Conservation (phyloP, 148 eudicot genomes). For the Diospyros lotus region DNA sequence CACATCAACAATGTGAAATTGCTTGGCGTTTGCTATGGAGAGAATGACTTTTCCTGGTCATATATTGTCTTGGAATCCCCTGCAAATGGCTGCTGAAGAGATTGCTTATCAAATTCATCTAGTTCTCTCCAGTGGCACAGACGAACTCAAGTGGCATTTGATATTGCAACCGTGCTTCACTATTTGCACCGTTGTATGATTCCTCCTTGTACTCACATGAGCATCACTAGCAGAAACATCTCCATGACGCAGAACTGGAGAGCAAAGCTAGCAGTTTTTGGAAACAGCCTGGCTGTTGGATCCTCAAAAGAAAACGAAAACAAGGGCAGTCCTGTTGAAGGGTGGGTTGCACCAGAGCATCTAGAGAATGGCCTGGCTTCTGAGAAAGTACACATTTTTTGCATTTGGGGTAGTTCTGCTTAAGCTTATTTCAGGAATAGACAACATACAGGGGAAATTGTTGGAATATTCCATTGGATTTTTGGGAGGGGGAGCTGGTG, state of each 20-base stretch:
- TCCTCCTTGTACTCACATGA: slow-evolving; percentile 27
- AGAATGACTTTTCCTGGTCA: slow-evolving; percentile 24
- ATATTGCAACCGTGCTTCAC: slow-evolving; percentile 43
- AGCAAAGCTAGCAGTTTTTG: slow-evolving; percentile 38
- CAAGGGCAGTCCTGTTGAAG: background rate
- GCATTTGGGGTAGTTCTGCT: slow-evolving; percentile 44
- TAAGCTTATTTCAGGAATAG: slow-evolving; percentile 39
- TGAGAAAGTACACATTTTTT: slow-evolving; percentile 37
- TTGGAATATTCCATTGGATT: slow-evolving; percentile 30
- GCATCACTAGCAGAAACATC: slow-evolving; percentile 26
- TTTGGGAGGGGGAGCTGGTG: slow-evolving; percentile 37
- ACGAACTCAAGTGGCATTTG: slow-evolving; percentile 45
- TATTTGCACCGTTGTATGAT: slow-evolving; percentile 37
- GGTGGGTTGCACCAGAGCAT: slow-evolving; percentile 20
- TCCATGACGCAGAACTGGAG: slow-evolving; percentile 37
- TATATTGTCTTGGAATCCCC: slow-evolving; percentile 46
- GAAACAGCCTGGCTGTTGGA: slow-evolving; percentile 11
- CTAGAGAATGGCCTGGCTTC: slow-evolving; percentile 5
- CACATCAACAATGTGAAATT: slow-evolving; percentile 39
- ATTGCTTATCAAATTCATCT: slow-evolving; percentile 22
- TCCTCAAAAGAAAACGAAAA: slow-evolving; percentile 13
- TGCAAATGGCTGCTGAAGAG: slow-evolving; percentile 33
- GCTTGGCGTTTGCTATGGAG: slow-evolving; percentile 38
- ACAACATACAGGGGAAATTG: slow-evolving; percentile 19
- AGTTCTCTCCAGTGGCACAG: slow-evolving; percentile 26